A percentile compares a stretch with the other conserved stretches of the same genome.
These are phyloP conservation scores for Zygosaccharomyces pseudobailii DNA, from an alignment of 1,139 yeast species.

Conservation along the genomic window DNA sequence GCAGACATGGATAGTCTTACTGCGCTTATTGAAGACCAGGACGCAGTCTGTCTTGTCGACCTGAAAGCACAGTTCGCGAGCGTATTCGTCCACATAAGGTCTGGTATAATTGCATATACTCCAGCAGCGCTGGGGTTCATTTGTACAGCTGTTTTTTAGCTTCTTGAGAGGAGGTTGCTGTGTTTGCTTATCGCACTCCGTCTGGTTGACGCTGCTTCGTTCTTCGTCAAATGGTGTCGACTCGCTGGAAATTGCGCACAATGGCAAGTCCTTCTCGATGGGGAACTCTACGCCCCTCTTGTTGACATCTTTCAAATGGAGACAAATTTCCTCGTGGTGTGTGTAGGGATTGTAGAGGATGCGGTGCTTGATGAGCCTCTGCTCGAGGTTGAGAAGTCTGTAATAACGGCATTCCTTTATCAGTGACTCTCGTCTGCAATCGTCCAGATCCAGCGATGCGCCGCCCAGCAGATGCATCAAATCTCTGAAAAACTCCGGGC, in stretches of 20 bases:
- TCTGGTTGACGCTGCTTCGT: neutral
- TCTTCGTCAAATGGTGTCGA: conserved; percentile 2
- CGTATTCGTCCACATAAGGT: conserved; percentile 51
- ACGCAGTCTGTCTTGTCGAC: conserved; percentile 36
- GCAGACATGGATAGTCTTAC: conserved; percentile 30
- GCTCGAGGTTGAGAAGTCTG: conserved; percentile 70
- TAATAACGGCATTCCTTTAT: conserved; percentile 72
- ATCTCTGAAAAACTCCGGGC: conserved; percentile 56
- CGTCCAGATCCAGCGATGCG: conserved; percentile 46
- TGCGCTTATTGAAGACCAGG: conserved; percentile 27
- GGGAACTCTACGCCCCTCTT: conserved; percentile 38
- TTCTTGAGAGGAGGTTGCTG: conserved; percentile 11
- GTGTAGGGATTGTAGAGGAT: conserved; percentile 51
- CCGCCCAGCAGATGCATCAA: conserved; percentile 57
- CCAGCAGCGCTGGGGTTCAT: conserved; percentile 16
- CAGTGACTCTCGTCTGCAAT: conserved; percentile 49
- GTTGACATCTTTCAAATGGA: conserved; percentile 47
- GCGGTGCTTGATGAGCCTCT: conserved; percentile 52
- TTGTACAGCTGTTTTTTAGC: conserved; percentile 4
- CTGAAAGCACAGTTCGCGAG: conserved; percentile 55
- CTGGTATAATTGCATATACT: conserved; percentile 44
- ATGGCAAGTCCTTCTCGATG: neutral
- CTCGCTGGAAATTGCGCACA: neutral
- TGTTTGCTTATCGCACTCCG: neutral
- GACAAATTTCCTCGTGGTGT: conserved; percentile 49